phyloP scores from a whole-genome alignment of 1,284 basidiomycete species.

The Austroboletus rostrupii region DNA sequence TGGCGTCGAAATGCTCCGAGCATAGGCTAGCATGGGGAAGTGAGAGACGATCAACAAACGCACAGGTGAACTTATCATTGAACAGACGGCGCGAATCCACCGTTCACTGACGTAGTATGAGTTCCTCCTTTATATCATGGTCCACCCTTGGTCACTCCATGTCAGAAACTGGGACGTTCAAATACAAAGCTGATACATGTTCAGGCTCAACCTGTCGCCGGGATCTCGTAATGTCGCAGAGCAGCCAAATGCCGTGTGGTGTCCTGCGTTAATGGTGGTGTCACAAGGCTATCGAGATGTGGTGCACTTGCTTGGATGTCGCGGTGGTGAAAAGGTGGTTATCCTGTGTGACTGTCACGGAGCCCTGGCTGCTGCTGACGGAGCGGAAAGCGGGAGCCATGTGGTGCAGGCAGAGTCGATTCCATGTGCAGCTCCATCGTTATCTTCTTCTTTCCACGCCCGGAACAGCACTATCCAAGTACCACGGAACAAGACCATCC shows the following conservation, averaged over 20 bases:
- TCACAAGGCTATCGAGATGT: no score
- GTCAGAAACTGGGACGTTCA: background rate
- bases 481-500: slow-evolving; percentile 2
- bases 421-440: slow-evolving; percentile 18
- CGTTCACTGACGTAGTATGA: no score
- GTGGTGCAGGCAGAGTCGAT: slow-evolving; percentile 20
- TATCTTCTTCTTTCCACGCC: slow-evolving; percentile 19
- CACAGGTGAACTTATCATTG: background rate
- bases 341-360: background rate
- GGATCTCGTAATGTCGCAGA: no score
- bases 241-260: no score
- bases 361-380: background rate
- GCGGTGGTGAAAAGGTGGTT: no score
- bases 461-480: background rate
- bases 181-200: background rate
- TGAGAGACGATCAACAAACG: background rate
- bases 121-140: slow-evolving; percentile 9
- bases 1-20: background rate
- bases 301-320: no score
- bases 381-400: slow-evolving; percentile 26
- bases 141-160: background rate
- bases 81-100: no score
- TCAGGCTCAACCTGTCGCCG: no score
- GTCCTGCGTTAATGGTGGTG: no score
- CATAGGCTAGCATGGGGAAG: slow-evolving; percentile 1